These are phyloP conservation scores for Candida arabinofermentans DNA, from an alignment of 805 yeast genomes.

Conservation along the genomic window DNA sequence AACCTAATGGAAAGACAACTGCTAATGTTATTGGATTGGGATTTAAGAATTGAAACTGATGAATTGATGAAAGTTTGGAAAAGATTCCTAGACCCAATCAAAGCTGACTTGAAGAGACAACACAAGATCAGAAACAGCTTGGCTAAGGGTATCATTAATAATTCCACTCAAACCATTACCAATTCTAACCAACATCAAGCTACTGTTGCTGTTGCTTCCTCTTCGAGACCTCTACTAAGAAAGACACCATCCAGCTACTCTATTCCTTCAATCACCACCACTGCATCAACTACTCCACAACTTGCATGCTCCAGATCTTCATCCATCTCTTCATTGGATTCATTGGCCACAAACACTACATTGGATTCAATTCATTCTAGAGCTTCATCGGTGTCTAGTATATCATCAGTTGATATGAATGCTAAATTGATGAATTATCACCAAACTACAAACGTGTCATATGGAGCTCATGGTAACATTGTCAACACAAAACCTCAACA, in stretches of 20 bases:
- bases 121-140: conserved; percentile 28
- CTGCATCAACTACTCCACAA: neutral
- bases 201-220: neutral
- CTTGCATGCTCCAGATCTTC: conserved; percentile 15
- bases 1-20: conserved; percentile 80
- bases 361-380: conserved; percentile 24
- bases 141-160: conserved; percentile 25
- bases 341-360: conserved; percentile 9
- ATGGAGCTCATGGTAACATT: conserved; percentile 2
- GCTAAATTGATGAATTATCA: conserved; percentile 5
- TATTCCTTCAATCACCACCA: neutral
- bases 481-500: conserved; percentile 3
- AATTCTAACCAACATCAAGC: conserved; percentile 2
- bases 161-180: conserved; percentile 28
- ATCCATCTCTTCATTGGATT: conserved; percentile 15
- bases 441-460: conserved; percentile 6
- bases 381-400: conserved; percentile 29
- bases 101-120: conserved; percentile 31
- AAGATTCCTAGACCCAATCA: conserved; percentile 51
- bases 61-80: conserved; percentile 41
- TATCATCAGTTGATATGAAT: conserved; percentile 10
- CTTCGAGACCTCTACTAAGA: neutral
- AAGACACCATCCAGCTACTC: neutral
- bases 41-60: conserved; percentile 44
- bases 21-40: conserved; percentile 66